Percentiles rank a stretch among this genome's conserved stretches.
Conservation (phyloP, 2,329 filamentous ascomycete species). For the Emergomyces orientalis region DNA sequence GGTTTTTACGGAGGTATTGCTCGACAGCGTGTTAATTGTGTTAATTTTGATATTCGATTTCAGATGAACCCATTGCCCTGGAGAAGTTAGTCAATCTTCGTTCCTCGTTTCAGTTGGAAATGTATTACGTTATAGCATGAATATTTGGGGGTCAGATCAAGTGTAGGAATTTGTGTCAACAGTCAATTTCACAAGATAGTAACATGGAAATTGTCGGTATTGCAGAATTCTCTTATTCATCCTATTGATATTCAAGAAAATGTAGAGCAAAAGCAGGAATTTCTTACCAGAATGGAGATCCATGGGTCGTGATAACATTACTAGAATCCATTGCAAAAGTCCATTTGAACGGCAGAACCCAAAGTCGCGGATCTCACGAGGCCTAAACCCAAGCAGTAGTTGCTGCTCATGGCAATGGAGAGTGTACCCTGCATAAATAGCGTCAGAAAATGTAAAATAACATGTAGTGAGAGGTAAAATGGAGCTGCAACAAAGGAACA, state of each 20-base stretch:
- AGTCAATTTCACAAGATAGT: constrained; percentile 34
- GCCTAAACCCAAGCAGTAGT: neutral
- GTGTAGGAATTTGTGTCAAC: constrained; percentile 38
- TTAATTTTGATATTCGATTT: neutral
- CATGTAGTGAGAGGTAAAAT: neutral
- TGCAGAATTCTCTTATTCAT: constrained; percentile 41
- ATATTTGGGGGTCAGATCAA: constrained; percentile 33
- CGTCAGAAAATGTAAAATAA: neutral
- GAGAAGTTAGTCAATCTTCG: neutral
- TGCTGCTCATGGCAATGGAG: neutral
- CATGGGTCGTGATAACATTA: neutral
- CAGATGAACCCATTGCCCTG: neutral
- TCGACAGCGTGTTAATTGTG: neutral
- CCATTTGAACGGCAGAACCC: neutral
- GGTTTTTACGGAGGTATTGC: neutral
- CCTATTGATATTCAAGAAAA: constrained; percentile 16
- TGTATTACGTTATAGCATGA: no score
- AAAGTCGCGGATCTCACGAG: neutral
- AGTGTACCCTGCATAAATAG: neutral
- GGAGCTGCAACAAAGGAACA: neutral
- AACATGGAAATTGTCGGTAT: constrained; percentile 35
- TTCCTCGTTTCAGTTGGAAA: neutral
- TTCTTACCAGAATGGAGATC: neutral
- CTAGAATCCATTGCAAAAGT: neutral
- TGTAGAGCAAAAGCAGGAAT: neutral